Evolutionary conservation across 1,284 basidiomycete species (phyloP), one percentile per base, ranked within the genome.

Genomic region (Cryptococcus sp.): DNA sequence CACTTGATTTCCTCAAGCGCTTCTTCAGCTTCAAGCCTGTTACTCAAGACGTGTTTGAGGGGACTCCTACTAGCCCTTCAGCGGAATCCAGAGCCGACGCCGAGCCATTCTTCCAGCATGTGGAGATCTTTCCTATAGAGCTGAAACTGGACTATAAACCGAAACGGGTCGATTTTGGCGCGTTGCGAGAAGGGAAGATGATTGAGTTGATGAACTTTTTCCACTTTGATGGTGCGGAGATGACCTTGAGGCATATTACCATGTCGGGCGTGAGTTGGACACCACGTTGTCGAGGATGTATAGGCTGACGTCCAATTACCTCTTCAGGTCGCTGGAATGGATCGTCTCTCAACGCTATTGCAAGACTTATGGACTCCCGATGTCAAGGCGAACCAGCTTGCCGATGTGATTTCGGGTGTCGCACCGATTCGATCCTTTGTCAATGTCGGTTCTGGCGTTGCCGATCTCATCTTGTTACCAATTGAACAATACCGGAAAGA

Each of bases 131-230:
- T 73, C 91, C 95, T 0, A 74, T 84, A 66, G 79, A 81, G 63
- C 80, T 99, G 66, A 98, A 97, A 79, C 82, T 99, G 10, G 95
- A 99, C 75, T 99, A 99, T 78, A 99, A 99, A 77, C 95, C 96
- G 47, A 91, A 97, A 59, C 86, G 94, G 5, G 93, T 99, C 23
- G 92, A 99, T 76, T 96, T 97, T 76, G 81, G 86, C 58, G 94
- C 93, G n/a, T 80, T 98, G 50, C 84, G 88, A 17, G 88, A 94
- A 67, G 96, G 96, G 15, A 86, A 84, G 73, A 93, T 93, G 0
- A 95, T 96, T 61, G 96, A 99, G 74, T 80, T 99, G 56, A 98
- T 99, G 95, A 99, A 99, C 76, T 98, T 99, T 75, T 99, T 99
- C 87, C 94, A 98, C 77, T 99, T 99, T 68, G 95, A 99, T 68